Base-by-base conservation (phyloP, 208 protist genomes). In the Leishmania martiniquensis region DNA sequence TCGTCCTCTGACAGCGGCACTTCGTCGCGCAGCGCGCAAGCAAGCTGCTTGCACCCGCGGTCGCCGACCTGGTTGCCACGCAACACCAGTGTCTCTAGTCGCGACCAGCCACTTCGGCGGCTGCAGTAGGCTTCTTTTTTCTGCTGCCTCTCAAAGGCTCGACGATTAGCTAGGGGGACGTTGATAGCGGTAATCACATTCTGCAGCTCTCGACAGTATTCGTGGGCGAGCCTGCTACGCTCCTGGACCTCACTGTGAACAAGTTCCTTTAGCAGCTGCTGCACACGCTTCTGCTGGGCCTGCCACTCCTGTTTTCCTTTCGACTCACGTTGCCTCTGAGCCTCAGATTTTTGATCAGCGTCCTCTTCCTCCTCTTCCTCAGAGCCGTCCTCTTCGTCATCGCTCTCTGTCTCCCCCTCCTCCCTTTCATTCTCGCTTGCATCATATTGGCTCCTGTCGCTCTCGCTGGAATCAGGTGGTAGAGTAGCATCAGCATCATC, bases 51-150 rank as follows among this genome's bases (percentile, higher is more conserved):
- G 15, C 87, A 86, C 5, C 92, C 94, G 54, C 75, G 52, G 75
- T 95, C 91, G 20, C 87, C 86, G 42, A 97, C 80, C 22, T 72
- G 77, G 77, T 96, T 97, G 17, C 90, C 89, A 29, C 89, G 85
- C 78, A 97, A 68, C 15, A 83, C 47, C n/a, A 97, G 70, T 39
- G 77, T 75, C 66, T 93, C 81, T 37, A 97, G 54, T 52, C 81
- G 92, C 29, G 91, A 94, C 94, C 94, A 97, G 10, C 94, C 94
- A 72, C 90, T 94, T 22, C 90, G 89, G 17, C 89, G 86, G 42
- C 82, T 69, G 75, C 91, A 94, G 70, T 88, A 91, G 55, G 78
- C 79, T 57, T 89, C 89, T 37, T 89, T 87, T n/a, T 44, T 70
- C 25, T 81, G 51, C 47, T 86, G 85, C 66, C 87, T 83, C 76